Base-by-base conservation (phyloP, 495 filamentous ascomycete species). In the Penicillium lagena region DNA sequence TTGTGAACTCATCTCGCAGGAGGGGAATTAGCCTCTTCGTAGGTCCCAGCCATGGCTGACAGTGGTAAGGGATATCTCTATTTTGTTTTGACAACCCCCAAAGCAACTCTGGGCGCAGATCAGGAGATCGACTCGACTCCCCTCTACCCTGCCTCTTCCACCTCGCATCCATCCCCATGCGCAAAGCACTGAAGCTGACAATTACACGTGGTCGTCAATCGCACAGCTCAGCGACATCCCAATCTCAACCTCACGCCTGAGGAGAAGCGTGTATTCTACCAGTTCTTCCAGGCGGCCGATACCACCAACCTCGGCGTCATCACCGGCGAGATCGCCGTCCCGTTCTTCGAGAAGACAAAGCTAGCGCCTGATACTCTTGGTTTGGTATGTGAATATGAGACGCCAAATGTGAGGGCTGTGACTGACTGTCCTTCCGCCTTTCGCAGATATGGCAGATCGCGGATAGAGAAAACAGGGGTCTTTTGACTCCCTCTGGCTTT, bases 391-490 rank as follows among this genome's bases (percentile, higher is more conserved):
- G 29, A 22, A 39, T 37, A 27, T 31, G 32, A 34, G 32, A 34
- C n/a, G 3, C 32, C 32, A 9, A 34, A 34, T 9, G 8, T 15
- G 37, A 31, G 1, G 7, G 4, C 13, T 13, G 12, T 40, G 29
- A 46, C 51, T 55, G 47, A 56, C 37, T 7, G 14, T 13, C 12
- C 6, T 30, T 29, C 35, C 36, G 28, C 34, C 15, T 36, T 9
- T 35, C 13, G 41, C 67, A 94, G 88, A 96, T 97, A 78, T 98
- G 93, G 93, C 90, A 96, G 67, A 90, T 98, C 59, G 94, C 93
- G 43, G 93, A 98, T 67, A 89, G 79, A 52, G 91, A 96, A 67
- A 98, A 97, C 67, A 80, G 90, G 47, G 93, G 94, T 46, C 82
- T 96, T 40, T 75, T 98, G 58, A 95, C 89, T 33, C 89, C 87